Evolutionary conservation across 306 rosid genomes (phyloP).

Genomic region (Geum urbanum): DNA sequence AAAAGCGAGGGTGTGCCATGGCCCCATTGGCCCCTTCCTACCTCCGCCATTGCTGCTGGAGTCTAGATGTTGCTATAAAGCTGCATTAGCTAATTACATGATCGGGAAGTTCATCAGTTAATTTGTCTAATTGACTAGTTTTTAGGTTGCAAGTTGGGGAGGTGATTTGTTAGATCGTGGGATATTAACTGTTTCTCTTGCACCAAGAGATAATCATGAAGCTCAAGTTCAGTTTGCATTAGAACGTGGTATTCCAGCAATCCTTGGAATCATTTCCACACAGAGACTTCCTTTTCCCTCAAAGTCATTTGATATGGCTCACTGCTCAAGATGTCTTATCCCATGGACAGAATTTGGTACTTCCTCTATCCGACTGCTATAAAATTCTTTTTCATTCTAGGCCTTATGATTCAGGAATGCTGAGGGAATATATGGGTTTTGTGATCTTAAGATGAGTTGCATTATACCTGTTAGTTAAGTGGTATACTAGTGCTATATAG

Average conservation of each 20-base stretch:
- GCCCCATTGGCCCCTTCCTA: no score
- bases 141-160: constrained; percentile 99
- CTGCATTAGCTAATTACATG: not conserved
- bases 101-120: constrained; percentile 10
- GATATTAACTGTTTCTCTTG: constrained; percentile 80
- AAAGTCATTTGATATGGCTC: constrained; percentile 95
- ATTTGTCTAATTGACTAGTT: constrained; percentile 18
- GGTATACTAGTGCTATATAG: not conserved
- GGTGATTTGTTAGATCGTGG: constrained; percentile 96
- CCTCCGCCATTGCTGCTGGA: no score
- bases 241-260: constrained; percentile 97
- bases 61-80: not conserved
- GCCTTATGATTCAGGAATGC: constrained; percentile 1
- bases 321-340: constrained; percentile 98
- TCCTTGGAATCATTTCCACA: constrained; percentile 94
- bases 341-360: constrained; percentile 99
- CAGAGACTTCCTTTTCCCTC: constrained; percentile 97
- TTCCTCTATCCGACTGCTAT: constrained; percentile 15
- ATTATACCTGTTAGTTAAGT: not conserved
- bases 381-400: constrained; percentile 8
- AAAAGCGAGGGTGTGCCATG: no score
- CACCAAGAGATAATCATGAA: constrained; percentile 99
- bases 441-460: not conserved
- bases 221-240: constrained; percentile 99
- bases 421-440: not conserved